A percentile compares a stretch with the other conserved stretches of the same genome.
These are phyloP conservation scores for Papiliotrema nemorosa DNA, from an alignment of 1,284 basidiomycete genomes.

Conservation along the genomic window DNA sequence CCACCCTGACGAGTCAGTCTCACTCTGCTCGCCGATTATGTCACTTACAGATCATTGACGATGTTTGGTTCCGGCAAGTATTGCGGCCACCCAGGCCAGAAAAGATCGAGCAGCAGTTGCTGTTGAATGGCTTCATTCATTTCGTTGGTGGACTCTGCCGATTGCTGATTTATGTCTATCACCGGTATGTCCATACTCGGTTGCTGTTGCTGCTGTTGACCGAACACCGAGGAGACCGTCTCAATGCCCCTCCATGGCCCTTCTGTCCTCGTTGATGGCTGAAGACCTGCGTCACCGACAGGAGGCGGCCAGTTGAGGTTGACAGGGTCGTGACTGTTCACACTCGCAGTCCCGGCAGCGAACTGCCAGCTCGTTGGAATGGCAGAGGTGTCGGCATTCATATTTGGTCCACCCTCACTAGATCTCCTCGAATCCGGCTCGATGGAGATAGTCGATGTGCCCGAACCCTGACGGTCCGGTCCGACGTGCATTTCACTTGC, in stretches of 20 bases:
- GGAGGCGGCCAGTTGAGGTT: slow-evolving; percentile 1
- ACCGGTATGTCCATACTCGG: not conserved
- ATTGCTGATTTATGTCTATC: not conserved
- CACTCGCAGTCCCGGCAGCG: not conserved
- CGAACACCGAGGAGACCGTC: not conserved
- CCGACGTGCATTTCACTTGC: not conserved
- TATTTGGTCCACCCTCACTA: not conserved
- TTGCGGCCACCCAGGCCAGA: slow-evolving; percentile 49
- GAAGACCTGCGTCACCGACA: not conserved
- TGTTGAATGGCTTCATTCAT: slow-evolving; percentile 27
- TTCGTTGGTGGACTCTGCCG: not conserved
- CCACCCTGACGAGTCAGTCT: slow-evolving; percentile 26
- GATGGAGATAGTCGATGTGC: not conserved
- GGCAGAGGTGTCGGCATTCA: too few species aligned
- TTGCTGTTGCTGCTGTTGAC: not conserved
- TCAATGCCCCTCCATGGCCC: slow-evolving; percentile 2
- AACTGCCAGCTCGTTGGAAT: too few species aligned
- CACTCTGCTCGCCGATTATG: not conserved
- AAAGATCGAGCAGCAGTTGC: slow-evolving; percentile 41
- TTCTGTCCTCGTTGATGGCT: not conserved
- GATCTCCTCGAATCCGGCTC: slow-evolving; percentile 10
- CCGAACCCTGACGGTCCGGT: not conserved
- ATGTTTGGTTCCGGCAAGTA: slow-evolving; percentile 47
- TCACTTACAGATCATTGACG: slow-evolving; percentile 43
- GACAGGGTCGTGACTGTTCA: not conserved